Evolutionary conservation across 2,329 filamentous ascomycete species (phyloP).

Genomic region (Neopestalotiopsis sp.): DNA sequence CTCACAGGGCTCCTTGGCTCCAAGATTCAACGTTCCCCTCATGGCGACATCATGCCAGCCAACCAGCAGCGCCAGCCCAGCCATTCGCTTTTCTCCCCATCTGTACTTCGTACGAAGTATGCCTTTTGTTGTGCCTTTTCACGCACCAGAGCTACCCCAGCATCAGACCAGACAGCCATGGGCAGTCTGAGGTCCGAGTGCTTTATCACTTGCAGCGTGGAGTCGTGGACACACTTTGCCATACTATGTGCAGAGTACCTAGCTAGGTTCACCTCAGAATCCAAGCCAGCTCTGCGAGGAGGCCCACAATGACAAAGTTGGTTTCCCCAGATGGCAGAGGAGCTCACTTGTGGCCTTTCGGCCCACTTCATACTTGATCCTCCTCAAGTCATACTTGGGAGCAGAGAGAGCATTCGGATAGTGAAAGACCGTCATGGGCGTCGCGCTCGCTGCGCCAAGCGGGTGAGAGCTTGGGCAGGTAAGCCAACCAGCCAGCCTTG

Average conservation of each 20-base stretch:
- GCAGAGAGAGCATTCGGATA: conserved; percentile 23
- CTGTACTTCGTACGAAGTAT: no score
- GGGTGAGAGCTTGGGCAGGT: conserved; percentile 4
- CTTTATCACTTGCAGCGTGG: conserved; percentile 26
- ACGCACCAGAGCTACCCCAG: conserved; percentile 23
- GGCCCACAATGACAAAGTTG: conserved; percentile 20
- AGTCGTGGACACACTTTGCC: no score
- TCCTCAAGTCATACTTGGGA: conserved; percentile 19
- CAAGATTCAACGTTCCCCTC: neutral
- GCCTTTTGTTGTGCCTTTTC: neutral
- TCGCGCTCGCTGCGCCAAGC: conserved; percentile 24
- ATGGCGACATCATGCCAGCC: conserved; percentile 17
- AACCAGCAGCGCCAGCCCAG: conserved; percentile 18
- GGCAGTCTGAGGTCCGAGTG: conserved; percentile 31
- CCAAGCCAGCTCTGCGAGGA: conserved; percentile 25
- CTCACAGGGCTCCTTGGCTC: no score
- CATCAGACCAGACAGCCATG: conserved; percentile 29
- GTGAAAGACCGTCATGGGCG: conserved; percentile 17
- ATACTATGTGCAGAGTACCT: no score
- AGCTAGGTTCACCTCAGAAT: neutral
- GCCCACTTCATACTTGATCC: neutral
- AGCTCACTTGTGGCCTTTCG: conserved; percentile 19
- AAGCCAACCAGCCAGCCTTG: conserved; percentile 6
- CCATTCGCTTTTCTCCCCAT: conserved; percentile 21
- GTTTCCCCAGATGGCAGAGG: neutral